Base-by-base conservation (phyloP, 345 rosid genomes). In the Arabidopsis suecica region DNA sequence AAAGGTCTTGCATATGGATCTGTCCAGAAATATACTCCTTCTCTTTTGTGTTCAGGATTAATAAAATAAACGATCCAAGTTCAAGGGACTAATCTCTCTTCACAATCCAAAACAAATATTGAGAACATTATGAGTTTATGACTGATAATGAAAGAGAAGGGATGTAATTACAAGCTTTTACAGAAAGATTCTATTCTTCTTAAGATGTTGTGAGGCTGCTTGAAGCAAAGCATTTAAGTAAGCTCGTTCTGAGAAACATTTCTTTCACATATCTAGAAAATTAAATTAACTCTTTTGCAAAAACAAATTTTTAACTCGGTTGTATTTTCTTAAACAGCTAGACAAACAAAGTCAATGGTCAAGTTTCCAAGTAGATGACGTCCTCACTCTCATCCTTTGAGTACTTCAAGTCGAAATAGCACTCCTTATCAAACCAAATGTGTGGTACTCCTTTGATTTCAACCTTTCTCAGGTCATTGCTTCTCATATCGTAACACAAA, bases 391-490 rank as follows among this genome's bases (percentile, higher is more conserved):
- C 42, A 30, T 32, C 41, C 55, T 42, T 18, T 14, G 4, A 18
- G 9, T 28, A 28, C 32, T 13, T 56, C 73, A 69, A 69, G 55
- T 69, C 73, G 7, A 12, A 4, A 13, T 44, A 57, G 65, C 45
- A 69, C 1, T 32, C 33, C 44, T 57, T 44, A 25, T 69, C 33
- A 56, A 42, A 34, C 73, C 42, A 42, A 70, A 1, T n/a, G 9
- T 7, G 6, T 40, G 66, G 74, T 34, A 70, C 36, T 57, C 74
- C 65, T 58, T 58, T 32, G 47, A 70, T 70, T 33, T 70, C 48
- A 45, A 70, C 57, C 47, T 45, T 70, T 1, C 37, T 70, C 48
- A 58, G 13, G 20, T 45, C 57, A 59, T 70, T 70, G 36, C n/a
- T 20, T 45, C 9, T 16, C 66, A 70, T 13, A 34, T 70, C 65